A percentile compares a stretch with the other conserved stretches of the same genome.
phyloP scores from a whole-genome alignment of 2,329 filamentous ascomycete genomes.

The Trichoderma sp. region DNA sequence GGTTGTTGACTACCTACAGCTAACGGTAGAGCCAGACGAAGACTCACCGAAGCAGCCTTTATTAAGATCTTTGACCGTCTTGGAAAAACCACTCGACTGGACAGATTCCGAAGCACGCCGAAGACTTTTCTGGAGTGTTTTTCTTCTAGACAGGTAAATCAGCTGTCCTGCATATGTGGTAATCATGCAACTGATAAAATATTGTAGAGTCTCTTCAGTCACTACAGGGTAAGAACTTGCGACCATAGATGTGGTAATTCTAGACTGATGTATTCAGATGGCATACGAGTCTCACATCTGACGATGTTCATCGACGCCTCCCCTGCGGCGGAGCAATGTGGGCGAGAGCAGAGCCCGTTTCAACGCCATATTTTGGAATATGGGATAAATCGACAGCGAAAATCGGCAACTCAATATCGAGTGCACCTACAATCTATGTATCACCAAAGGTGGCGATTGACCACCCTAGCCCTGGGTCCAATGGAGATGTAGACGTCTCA shows the following conservation, averaged over 20 bases:
- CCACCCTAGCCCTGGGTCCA: background rate
- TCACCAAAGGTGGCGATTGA: background rate
- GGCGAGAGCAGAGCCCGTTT: conserved; percentile 39
- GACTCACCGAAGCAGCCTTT: conserved; percentile 9
- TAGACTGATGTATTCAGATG: background rate
- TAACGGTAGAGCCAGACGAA: conserved; percentile 27
- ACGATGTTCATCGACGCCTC: conserved; percentile 11
- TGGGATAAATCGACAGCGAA: conserved; percentile 41
- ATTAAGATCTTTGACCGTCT: background rate
- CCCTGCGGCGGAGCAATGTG: conserved; percentile 40
- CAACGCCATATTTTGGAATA: conserved; percentile 45
- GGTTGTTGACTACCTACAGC: conserved; percentile 32
- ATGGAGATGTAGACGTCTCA: conserved; percentile 30
- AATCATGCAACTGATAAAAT: background rate
- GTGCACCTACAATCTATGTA: conserved; percentile 30
- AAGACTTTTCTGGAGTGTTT: background rate
- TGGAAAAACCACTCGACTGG: background rate
- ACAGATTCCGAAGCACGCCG: background rate
- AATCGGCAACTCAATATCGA: conserved; percentile 40
- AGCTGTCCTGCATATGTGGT: background rate
- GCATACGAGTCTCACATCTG: background rate
- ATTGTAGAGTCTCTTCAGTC: background rate
- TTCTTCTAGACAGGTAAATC: background rate
- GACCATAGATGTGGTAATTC: background rate
- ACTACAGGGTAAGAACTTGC: background rate